A percentile compares a stretch with the other conserved stretches of the same genome.
phyloP scores from a whole-genome alignment of 345 rosid genomes.

The Acer negundo region DNA sequence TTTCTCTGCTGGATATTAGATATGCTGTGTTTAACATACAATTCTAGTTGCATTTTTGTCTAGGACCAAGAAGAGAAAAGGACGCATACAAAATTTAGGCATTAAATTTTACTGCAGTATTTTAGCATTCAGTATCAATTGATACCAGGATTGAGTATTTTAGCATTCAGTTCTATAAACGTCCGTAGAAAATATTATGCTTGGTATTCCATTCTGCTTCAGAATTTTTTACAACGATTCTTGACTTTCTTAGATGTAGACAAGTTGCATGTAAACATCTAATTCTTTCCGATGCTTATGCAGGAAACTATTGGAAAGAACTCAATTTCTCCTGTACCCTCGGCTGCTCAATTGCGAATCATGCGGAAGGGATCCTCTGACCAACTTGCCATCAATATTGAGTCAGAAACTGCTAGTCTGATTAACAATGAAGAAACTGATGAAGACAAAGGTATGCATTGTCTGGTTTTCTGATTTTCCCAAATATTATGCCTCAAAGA shows the following conservation, averaged over 20 bases:
- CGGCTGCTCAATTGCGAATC: conserved; percentile 78
- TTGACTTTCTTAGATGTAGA: not conserved
- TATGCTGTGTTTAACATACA: not conserved
- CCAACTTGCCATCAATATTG: conserved; percentile 82
- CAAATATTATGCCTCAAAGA: not conserved
- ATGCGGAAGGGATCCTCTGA: conserved; percentile 84
- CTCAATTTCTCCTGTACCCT: conserved; percentile 51
- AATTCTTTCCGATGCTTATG: conserved; percentile 28
- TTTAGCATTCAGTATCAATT: not conserved
- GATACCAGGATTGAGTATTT: not conserved
- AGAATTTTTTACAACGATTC: not conserved
- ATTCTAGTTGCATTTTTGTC: not conserved
- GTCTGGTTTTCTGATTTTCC: conserved; percentile 3
- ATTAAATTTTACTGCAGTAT: not conserved
- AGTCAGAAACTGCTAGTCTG: conserved; percentile 61
- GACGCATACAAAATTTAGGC: not conserved
- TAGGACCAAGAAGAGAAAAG: not conserved
- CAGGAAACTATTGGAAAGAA: conserved; percentile 63
- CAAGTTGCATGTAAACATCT: not conserved
- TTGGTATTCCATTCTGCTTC: not conserved
- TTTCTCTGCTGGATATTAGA: not conserved
- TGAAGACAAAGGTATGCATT: conserved; percentile 73
- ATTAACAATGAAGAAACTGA: conserved; percentile 60
- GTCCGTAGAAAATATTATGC: not conserved
- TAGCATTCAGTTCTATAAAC: not conserved